Base-by-base conservation (phyloP, 345 rosid species). In the Lepidium africanum region DNA sequence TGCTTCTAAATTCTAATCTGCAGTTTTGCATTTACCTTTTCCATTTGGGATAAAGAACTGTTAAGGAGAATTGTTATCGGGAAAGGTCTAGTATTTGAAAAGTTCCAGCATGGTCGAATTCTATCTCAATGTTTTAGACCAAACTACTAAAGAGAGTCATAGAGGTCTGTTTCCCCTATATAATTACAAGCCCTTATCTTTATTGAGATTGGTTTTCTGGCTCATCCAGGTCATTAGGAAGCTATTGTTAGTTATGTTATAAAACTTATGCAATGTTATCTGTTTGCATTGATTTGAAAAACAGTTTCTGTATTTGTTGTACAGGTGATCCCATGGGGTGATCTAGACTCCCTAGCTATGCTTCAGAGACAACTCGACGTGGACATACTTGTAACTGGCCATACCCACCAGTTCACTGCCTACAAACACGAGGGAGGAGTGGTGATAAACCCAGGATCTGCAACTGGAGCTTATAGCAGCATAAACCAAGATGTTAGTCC, bases 391-490 rank as follows among this genome's bases (percentile, higher is more conserved):
- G 91, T 93, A 53, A 93, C 97, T 0, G 98, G 98, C 57, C 96
- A 88, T 72, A 93, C 97, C 19, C 97, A 93, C 77, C 98, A 93
- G 81, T 93, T 93, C 78, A 93, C 87, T 32, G 98, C 97, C 37
- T 90, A 93, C 85, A 93, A 93, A 62, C 98, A 93, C 1, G 97
- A 93, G 73, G 97, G 95, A 45, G 98, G 98, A 2, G 98, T 93
- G 1, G 92, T 90, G 39, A 88, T 93, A 65, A 93, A 93, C 60
- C 98, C 98, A 0, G 98, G 98, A 5, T 93, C 98, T 15, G 97
- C 98, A 3, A 93, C 98, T 0, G 97, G 98, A 62, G 96, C 97
- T 47, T 82, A 80, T 64, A 90, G 98, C 77, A 87, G 89, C 82
- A 80, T 93, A 72, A 93, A 86, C 68, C 86, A 86, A 23, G 96